Percentiles rank a stretch among this genome's conserved stretches.
Evolutionary conservation across 176 grass and related monocot genomes (phyloP).

Genomic region (Carex pumila): DNA sequence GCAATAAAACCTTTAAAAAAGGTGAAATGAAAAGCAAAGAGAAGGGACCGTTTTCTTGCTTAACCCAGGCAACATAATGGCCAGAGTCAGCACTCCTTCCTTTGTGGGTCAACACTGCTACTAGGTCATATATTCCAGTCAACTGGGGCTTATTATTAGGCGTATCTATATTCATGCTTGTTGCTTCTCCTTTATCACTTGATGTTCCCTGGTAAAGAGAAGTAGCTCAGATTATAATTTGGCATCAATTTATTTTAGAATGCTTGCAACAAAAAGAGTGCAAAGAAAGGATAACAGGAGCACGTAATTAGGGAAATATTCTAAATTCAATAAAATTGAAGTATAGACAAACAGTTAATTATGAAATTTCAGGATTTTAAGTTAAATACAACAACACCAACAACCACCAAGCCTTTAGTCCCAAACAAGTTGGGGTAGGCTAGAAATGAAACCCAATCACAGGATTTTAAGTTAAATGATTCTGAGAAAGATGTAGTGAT

Average conservation of each 20-base stretch:
- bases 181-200: slow-evolving; percentile 50
- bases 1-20: neutral
- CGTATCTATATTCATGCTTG: slow-evolving; percentile 47
- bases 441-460: too few species aligned
- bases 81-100: slow-evolving; percentile 99
- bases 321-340: neutral
- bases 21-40: slow-evolving; percentile 1
- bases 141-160: slow-evolving; percentile 49
- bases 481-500: too few species aligned
- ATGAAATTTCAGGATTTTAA: too few species aligned
- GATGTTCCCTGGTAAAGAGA: slow-evolving; percentile 48
- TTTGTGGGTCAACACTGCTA: slow-evolving; percentile 98
- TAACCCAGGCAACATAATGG: slow-evolving; percentile 97
- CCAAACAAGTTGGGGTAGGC: too few species aligned
- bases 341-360: neutral
- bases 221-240: neutral
- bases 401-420: too few species aligned
- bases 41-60: slow-evolving; percentile 70
- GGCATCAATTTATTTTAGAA: neutral
- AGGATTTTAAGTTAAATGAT: too few species aligned
- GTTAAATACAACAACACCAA: too few species aligned
- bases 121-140: slow-evolving; percentile 91
- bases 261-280: neutral
- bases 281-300: neutral
- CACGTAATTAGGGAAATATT: neutral